A percentile compares a stretch with the other conserved stretches of the same genome.
phyloP scores from a whole-genome alignment of 2,329 filamentous ascomycete species.

The Dendryphion nanum region DNA sequence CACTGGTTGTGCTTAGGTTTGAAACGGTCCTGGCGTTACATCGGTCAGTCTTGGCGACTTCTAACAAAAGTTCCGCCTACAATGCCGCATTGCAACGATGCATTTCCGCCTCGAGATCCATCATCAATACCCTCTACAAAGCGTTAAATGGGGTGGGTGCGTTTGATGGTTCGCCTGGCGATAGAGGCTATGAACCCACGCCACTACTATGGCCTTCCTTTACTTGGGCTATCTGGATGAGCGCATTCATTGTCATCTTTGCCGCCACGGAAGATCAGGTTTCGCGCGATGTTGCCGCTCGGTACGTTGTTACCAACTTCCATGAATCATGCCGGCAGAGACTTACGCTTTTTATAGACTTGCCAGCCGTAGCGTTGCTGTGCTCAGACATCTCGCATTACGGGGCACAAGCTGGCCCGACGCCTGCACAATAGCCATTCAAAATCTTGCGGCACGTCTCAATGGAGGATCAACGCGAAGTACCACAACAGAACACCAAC shows the following conservation, averaged over 20 bases:
- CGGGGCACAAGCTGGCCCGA: conserved; percentile 26
- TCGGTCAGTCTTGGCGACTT: conserved; percentile 20
- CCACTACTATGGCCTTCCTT: conserved; percentile 26
- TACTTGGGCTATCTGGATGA: conserved; percentile 28
- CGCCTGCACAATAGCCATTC: conserved; percentile 21
- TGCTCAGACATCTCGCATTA: conserved; percentile 19
- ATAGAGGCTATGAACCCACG: conserved; percentile 18
- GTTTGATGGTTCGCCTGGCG: conserved; percentile 21
- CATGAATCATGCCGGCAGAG: too few relatives aligned
- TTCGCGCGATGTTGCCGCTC: conserved; percentile 13
- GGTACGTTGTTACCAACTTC: too few relatives aligned
- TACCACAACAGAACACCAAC: too few relatives aligned
- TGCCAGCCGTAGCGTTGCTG: neutral
- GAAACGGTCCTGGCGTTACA: conserved; percentile 22
- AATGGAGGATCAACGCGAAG: conserved; percentile 9
- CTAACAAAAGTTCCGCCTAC: conserved; percentile 18
- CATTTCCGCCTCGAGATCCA: conserved; percentile 21
- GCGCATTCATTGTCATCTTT: conserved; percentile 20
- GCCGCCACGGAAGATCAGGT: conserved; percentile 21
- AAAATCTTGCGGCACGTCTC: conserved; percentile 16
- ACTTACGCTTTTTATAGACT: too few relatives aligned
- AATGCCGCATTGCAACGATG: conserved; percentile 22
- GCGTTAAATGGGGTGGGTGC: conserved; percentile 20
- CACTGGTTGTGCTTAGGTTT: conserved; percentile 21
- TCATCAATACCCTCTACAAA: conserved; percentile 24